Evolutionary conservation across 1,284 basidiomycete genomes (phyloP).

Genomic region (Singerocomus inundabilis): DNA sequence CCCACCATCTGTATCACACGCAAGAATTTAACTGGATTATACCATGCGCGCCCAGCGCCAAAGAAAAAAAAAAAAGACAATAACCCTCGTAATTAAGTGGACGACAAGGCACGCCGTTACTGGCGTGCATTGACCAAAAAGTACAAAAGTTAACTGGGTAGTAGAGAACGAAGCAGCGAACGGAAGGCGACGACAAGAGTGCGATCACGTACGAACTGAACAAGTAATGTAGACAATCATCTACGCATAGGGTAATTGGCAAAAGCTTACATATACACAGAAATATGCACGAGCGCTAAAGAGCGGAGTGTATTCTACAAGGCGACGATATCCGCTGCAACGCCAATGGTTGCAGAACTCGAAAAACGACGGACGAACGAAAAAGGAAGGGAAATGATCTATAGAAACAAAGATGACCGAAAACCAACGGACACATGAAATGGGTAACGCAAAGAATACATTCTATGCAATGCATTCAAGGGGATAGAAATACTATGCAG

Average conservation of each 20-base stretch:
- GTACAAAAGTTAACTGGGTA: not conserved
- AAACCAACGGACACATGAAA: slow-evolving; percentile 13
- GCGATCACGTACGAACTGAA: slow-evolving; percentile 14
- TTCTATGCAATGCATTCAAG: slow-evolving; percentile 16
- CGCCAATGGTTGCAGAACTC: slow-evolving; percentile 6
- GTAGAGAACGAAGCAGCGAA: slow-evolving; percentile 8
- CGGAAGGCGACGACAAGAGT: slow-evolving; percentile 7
- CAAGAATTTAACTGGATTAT: not conserved
- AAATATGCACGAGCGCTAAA: slow-evolving; percentile 23
- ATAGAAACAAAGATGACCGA: slow-evolving; percentile 26
- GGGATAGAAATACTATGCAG: slow-evolving; percentile 19
- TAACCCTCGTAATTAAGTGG: slow-evolving; percentile 3
- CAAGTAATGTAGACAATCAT: slow-evolving; percentile 15
- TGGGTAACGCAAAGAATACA: slow-evolving; percentile 22
- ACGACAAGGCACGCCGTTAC: slow-evolving; percentile 5
- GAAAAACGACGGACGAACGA: slow-evolving; percentile 5
- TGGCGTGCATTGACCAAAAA: not conserved
- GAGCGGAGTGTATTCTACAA: slow-evolving; percentile 27
- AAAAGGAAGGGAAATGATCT: slow-evolving; percentile 11
- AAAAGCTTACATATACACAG: slow-evolving; percentile 31
- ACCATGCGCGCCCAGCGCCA: too few species aligned
- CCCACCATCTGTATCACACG: not conserved
- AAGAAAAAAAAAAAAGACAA: too few species aligned
- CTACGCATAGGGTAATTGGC: slow-evolving; percentile 21
- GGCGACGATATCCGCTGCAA: slow-evolving; percentile 16